These are phyloP conservation scores for Tetragonia tetragonoides DNA, from an alignment of 148 eudicot genomes.

Conservation along the genomic window DNA sequence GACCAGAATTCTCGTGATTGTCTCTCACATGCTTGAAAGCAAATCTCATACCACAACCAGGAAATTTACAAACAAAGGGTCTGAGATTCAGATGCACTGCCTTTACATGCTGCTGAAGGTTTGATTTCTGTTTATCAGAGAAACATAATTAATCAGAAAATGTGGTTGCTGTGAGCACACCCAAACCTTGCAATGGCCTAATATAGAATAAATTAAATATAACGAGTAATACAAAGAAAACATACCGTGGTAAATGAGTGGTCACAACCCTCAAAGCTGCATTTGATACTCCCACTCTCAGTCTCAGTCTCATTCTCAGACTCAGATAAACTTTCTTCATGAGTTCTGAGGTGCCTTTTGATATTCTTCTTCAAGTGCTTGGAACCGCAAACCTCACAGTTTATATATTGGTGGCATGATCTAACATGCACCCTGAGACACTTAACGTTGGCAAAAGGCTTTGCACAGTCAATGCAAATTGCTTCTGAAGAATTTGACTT, in stretches of 20 bases:
- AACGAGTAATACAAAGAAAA: not conserved
- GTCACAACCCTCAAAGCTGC: slow-evolving; percentile 60
- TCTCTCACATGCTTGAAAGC: slow-evolving; percentile 91
- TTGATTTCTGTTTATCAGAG: slow-evolving; percentile 60
- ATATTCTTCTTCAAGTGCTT: slow-evolving; percentile 83
- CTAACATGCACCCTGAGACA: slow-evolving; percentile 70
- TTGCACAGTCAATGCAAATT: slow-evolving; percentile 77
- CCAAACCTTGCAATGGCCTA: not conserved
- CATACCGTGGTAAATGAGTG: slow-evolving; percentile 77
- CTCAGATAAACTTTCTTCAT: slow-evolving; percentile 39
- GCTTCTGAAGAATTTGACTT: slow-evolving; percentile 65
- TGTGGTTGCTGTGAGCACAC: no score
- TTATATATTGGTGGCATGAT: slow-evolving; percentile 65
- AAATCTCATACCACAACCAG: slow-evolving; percentile 78
- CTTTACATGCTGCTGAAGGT: slow-evolving; percentile 78
- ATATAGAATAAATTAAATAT: not conserved
- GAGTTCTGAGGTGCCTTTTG: slow-evolving; percentile 72
- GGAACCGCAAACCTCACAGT: slow-evolving; percentile 75
- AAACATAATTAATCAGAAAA: not conserved
- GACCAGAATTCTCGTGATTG: slow-evolving; percentile 71
- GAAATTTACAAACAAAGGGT: slow-evolving; percentile 58
- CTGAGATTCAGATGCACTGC: slow-evolving; percentile 63
- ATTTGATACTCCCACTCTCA: slow-evolving; percentile 34
- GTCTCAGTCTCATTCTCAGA: no score
- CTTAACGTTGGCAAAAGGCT: slow-evolving; percentile 54